Evolutionary conservation across 306 rosid species (phyloP), one percentile per base, ranked within the genome.

Genomic region (Prunus kanzakura): DNA sequence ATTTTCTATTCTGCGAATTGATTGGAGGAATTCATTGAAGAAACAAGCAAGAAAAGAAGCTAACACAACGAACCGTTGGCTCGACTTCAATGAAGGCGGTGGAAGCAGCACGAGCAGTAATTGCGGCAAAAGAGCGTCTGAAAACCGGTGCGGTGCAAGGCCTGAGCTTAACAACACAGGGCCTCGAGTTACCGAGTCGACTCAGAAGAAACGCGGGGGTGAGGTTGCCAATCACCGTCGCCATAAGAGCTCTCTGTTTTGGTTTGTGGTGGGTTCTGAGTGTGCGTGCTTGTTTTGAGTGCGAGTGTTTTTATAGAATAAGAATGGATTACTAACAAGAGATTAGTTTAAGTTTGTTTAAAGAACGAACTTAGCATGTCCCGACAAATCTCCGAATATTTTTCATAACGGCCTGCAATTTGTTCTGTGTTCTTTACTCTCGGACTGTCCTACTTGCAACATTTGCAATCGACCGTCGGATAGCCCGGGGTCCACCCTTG

Each of bases 61-160:
- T 77, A 41, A 27, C 6, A 32, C 43, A 29, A 62, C 76, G 43
- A 75, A 82, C 89, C 12, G 73, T 23, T 68, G 82, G 74, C 1
- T 64, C 80, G 79, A 89, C 50, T 49, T 90, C 83, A 18, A 75
- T 38, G 67, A 81, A 1, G 73, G 84, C 67, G 7, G 85, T 62
- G 11, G 93, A 85, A 73, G 91, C 64, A 80, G 93, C 89, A 43
- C 60, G 88, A 63, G 76, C 63, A 43, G 61, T 78, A 8, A 82
- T 15, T 20, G 76, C 30, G 2, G 82, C 6, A 69, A 76, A 83
- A 76, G 69, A 32, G 52, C 71, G 85, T 9, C 68, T 75, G 80
- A 78, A 65, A 69, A 73, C 8, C 19, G 45, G 7, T 35, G 88
- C 56, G 8, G 79, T 27, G 52, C 15, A 16, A 57, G 82, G 64